Percentiles rank a stretch among this genome's conserved stretches.
These are phyloP conservation scores for Omphalea diandra DNA, from an alignment of 441 rosid species.

Conservation along the genomic window DNA sequence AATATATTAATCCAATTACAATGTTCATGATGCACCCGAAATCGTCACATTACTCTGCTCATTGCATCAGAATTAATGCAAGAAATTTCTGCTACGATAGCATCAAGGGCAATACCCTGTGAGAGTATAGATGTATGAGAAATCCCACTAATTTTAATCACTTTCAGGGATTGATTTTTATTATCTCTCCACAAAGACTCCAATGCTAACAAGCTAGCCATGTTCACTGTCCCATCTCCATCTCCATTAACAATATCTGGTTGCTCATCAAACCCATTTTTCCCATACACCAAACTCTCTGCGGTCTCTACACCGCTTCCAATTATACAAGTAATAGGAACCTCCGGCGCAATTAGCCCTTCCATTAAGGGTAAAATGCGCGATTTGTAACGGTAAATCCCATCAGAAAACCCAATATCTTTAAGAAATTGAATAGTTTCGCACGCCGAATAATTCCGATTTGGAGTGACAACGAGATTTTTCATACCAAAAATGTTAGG, in stretches of 20 bases:
- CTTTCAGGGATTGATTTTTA: slow-evolving; percentile 43
- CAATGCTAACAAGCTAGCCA: slow-evolving; percentile 57
- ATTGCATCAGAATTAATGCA: slow-evolving; percentile 31
- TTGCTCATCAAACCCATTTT: slow-evolving; percentile 54
- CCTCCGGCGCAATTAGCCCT: slow-evolving; percentile 38
- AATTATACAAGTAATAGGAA: slow-evolving; percentile 64
- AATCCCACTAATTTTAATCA: slow-evolving; percentile 41
- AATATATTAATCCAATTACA: too few relatives aligned
- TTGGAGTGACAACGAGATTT: slow-evolving; percentile 51
- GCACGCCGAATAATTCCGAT: slow-evolving; percentile 46
- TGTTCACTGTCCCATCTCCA: slow-evolving; percentile 85
- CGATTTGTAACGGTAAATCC: slow-evolving; percentile 17
- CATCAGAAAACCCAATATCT: slow-evolving; percentile 45
- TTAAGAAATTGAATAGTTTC: slow-evolving; percentile 47
- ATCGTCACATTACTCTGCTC: background rate
- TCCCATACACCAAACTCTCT: slow-evolving; percentile 49
- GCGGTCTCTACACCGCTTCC: slow-evolving; percentile 61
- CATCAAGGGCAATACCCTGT: slow-evolving; percentile 43
- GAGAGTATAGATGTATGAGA: slow-evolving; percentile 64
- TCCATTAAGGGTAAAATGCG: slow-evolving; percentile 57
- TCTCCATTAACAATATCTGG: slow-evolving; percentile 75
- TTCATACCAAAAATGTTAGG: slow-evolving; percentile 43
- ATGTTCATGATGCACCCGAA: too few relatives aligned
- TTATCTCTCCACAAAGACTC: slow-evolving; percentile 40
- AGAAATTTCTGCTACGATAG: slow-evolving; percentile 46